A percentile compares a stretch with the other conserved stretches of the same genome.
These are phyloP conservation scores for Fusarium tanahbumbuense DNA, from an alignment of 2,329 filamentous ascomycete genomes.

Conservation along the genomic window DNA sequence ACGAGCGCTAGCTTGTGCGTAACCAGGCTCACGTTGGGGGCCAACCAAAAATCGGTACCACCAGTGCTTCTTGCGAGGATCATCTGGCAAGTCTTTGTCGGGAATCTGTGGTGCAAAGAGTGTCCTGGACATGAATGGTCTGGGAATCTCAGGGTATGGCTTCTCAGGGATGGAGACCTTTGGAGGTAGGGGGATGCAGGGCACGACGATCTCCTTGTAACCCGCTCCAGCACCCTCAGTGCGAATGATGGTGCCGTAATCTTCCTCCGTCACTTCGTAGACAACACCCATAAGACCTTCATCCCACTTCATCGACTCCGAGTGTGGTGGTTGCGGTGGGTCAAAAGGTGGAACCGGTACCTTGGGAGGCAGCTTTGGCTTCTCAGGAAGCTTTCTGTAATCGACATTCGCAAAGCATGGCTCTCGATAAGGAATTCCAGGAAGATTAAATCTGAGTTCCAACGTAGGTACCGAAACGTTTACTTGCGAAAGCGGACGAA, in stretches of 20 bases:
- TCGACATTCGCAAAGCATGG: slow-evolving; percentile 91
- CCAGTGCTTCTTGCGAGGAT: slow-evolving; percentile 55
- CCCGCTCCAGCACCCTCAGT: slow-evolving; percentile 88
- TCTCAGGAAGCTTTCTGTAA: slow-evolving; percentile 64
- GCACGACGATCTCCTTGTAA: slow-evolving; percentile 86
- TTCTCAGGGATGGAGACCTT: slow-evolving; percentile 70
- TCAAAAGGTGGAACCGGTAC: slow-evolving; percentile 45
- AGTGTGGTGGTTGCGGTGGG: slow-evolving; percentile 40
- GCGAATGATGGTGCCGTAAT: slow-evolving; percentile 87
- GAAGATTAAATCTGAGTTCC: slow-evolving; percentile 83
- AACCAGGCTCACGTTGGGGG: slow-evolving; percentile 69
- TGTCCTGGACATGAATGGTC: slow-evolving; percentile 84
- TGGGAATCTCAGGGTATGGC: slow-evolving; percentile 64
- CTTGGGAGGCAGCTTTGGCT: slow-evolving; percentile 50
- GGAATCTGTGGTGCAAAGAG: slow-evolving; percentile 75
- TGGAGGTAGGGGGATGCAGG: slow-evolving; percentile 76
- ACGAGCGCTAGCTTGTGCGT: slow-evolving; percentile 84
- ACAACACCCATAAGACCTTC: slow-evolving; percentile 92
- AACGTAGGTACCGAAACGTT: slow-evolving; percentile 86
- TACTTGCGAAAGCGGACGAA: slow-evolving; percentile 82
- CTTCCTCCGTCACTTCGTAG: slow-evolving; percentile 87
- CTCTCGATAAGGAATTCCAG: slow-evolving; percentile 86
- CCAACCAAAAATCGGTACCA: slow-evolving; percentile 59
- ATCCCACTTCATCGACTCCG: slow-evolving; percentile 65
- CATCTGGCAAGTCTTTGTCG: slow-evolving; percentile 47